Percentiles rank a stretch among this genome's conserved stretches.
Conservation (phyloP, 2,329 filamentous ascomycete species). For the Sarocladiaceae sp. region DNA sequence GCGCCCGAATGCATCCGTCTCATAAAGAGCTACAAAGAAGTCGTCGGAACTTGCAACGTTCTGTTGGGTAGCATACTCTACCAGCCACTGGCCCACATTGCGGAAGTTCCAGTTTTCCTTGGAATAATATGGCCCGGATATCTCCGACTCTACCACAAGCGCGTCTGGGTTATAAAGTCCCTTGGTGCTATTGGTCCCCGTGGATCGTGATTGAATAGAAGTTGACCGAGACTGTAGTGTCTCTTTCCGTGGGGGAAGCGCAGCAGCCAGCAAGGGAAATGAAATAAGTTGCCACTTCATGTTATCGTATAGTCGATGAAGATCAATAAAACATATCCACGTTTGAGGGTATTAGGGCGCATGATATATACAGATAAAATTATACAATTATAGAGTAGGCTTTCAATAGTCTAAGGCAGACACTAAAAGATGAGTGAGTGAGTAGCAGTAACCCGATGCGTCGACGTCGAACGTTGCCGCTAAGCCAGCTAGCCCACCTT, state of each 20-base stretch:
- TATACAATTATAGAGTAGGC: too few species aligned
- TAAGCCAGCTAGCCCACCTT: too few species aligned
- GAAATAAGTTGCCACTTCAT: neutral
- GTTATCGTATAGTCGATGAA: too few species aligned
- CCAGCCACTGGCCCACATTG: neutral
- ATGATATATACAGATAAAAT: too few species aligned
- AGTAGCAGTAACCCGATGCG: too few species aligned
- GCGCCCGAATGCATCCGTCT: neutral
- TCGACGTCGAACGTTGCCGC: too few species aligned
- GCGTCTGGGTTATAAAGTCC: neutral
- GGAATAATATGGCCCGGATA: neutral
- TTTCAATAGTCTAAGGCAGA: too few species aligned
- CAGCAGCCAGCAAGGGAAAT: neutral
- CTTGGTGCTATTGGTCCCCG: neutral
- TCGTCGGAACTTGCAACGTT: neutral
- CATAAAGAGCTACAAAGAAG: neutral
- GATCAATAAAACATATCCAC: too few species aligned
- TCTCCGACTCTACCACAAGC: neutral
- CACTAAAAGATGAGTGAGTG: too few species aligned
- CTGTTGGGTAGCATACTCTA: neutral
- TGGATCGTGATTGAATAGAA: neutral
- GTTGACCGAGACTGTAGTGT: neutral
- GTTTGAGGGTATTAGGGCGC: too few species aligned
- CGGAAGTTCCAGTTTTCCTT: slow-evolving; percentile 1
- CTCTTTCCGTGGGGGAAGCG: neutral